Base-by-base conservation (phyloP, 352 stramenopile species). In the Pythium insidiosum region DNA sequence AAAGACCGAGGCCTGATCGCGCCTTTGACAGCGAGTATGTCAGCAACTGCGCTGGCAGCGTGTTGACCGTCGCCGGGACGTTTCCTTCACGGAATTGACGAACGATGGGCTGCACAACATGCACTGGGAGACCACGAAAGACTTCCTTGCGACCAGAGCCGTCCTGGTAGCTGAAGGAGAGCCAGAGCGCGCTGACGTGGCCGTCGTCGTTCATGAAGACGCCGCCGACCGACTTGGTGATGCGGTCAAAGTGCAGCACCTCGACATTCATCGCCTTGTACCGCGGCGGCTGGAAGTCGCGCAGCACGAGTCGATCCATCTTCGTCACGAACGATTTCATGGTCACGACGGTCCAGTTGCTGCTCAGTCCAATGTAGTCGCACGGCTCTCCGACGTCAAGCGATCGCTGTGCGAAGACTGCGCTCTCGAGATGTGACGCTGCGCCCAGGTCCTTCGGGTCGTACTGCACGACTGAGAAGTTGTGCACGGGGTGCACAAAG, bases 401-500 rank as follows among this genome's bases (percentile, higher is more conserved):
- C 10, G 62, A 56, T 37, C 79, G 77, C 4, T 83, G 68, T 9
- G 80, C 69, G 29, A 93, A 58, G 38, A 66, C 48, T 6, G 71
- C 70, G 29, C 65, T 83, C 25, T 78, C 57, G 3, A 93, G 54
- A 39, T 81, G 70, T 3, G 73, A 76, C n/a, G 72, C 73, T 25
- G 64, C 60, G 4, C 80, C 77, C 5, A 93, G 58, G 12, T 74
- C 47, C 29, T 63, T 78, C 3, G 85, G 75, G 43, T 97, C 78
- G 48, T 95, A 96, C 57, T 94, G 69, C 4, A 97, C 68, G 34
- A 97, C 79, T 12, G 79, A 75, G 34, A 92, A 95, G 53, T 97
- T 96, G 65, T 96, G 83, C 11, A 94, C 66, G n/a, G 89, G 89
- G 48, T 97, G 89, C 16, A 95, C 80, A 46, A 96, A 96, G 12